Conservation (phyloP, 2,329 filamentous ascomycete species). For the Keithomyces neogunnii region DNA sequence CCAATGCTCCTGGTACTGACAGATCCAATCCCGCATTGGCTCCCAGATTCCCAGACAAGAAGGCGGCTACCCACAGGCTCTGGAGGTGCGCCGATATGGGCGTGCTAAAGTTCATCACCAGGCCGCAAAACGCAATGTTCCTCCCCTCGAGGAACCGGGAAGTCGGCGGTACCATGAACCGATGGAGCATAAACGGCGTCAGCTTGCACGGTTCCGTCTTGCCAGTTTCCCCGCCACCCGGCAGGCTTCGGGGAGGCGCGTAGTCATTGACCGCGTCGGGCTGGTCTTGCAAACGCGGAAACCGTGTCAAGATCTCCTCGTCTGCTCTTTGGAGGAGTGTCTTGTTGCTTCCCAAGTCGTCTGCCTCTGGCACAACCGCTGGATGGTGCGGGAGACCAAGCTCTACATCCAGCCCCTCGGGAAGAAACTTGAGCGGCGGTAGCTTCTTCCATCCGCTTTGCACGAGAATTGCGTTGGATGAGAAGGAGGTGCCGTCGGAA, state of each 20-base stretch:
- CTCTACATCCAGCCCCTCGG: constrained; percentile 34
- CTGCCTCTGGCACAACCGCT: constrained; percentile 10
- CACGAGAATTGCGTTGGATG: constrained; percentile 44
- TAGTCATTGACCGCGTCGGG: constrained; percentile 39
- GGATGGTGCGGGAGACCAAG: constrained; percentile 39
- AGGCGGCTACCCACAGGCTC: constrained; percentile 48
- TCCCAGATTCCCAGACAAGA: constrained; percentile 31
- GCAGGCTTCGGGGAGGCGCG: constrained; percentile 30
- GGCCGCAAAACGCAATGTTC: constrained; percentile 37
- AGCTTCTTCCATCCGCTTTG: constrained; percentile 51
- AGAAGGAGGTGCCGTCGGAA: constrained; percentile 35
- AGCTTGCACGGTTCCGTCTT: constrained; percentile 20
- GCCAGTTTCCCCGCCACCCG: constrained; percentile 20
- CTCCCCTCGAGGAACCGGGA: constrained; percentile 23
- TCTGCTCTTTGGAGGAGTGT: constrained; percentile 37
- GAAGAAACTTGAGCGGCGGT: constrained; percentile 43
- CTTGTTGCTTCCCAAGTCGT: constrained; percentile 24
- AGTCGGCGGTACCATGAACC: constrained; percentile 34
- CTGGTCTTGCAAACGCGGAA: constrained; percentile 43
- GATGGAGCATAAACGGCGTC: constrained; percentile 34
- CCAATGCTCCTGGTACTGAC: constrained; percentile 5
- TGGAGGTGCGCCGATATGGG: constrained; percentile 32
- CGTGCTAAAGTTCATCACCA: constrained; percentile 31
- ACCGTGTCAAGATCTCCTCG: constrained; percentile 41
- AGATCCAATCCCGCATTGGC: constrained; percentile 22